Evolutionary conservation across 202 grass and related monocot species (phyloP).

Genomic region (Tripidium arundinaceum): DNA sequence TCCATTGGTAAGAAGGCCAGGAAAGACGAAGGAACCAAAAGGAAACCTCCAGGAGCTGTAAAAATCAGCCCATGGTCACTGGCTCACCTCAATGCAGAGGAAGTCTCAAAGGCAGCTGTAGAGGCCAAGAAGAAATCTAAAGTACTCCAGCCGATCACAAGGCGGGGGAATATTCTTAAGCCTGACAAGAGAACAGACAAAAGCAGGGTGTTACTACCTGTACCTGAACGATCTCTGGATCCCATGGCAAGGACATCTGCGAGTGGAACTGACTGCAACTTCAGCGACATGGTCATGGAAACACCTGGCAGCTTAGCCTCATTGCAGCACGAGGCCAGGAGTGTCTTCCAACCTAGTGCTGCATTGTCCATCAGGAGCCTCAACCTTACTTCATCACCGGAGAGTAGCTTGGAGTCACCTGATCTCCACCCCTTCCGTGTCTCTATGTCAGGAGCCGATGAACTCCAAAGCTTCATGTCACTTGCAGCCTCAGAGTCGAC

Average conservation of each 20-base stretch:
- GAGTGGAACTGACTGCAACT: constrained; percentile 32
- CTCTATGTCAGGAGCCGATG: too few relatives aligned
- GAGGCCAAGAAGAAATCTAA: constrained; percentile 64
- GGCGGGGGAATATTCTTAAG: constrained; percentile 13
- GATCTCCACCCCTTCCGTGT: too few relatives aligned
- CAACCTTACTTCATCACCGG: too few relatives aligned
- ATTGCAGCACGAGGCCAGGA: constrained; percentile 62
- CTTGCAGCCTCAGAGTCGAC: too few relatives aligned
- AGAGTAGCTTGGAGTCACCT: too few relatives aligned
- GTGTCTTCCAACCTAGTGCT: too few relatives aligned
- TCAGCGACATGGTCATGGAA: constrained; percentile 33
- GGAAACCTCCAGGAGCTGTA: constrained; percentile 34
- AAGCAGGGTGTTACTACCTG: not conserved
- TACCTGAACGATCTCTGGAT: constrained; percentile 28
- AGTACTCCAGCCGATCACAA: constrained; percentile 49
- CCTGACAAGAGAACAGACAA: not conserved
- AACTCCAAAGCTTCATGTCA: too few relatives aligned
- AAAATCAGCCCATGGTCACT: constrained; percentile 83
- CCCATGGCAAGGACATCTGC: constrained; percentile 39
- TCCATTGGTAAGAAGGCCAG: constrained; percentile 38
- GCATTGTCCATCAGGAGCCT: too few relatives aligned
- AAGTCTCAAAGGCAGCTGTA: constrained; percentile 71
- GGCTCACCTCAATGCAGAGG: constrained; percentile 66
- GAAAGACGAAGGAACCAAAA: constrained; percentile 40
- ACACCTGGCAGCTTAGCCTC: constrained; percentile 48